Evolutionary conservation across 2,329 filamentous ascomycete species (phyloP), one percentile per base, ranked within the genome.

Genomic region (Cladophialophora carrionii): DNA sequence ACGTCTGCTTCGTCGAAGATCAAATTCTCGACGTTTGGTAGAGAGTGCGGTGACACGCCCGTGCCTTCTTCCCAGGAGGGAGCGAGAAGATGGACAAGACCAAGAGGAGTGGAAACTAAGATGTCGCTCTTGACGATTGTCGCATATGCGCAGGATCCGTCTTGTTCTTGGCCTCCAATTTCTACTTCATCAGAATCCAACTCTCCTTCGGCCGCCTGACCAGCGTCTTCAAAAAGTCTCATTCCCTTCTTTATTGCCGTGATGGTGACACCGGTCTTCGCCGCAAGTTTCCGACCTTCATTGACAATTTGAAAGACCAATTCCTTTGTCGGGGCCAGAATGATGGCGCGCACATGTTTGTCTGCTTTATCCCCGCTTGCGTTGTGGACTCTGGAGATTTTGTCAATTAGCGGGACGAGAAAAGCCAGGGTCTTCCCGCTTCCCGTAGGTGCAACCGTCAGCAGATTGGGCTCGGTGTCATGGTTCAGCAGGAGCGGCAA

Each of bases 361-460:
- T 82, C 78, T 0, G 83, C 80, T 49, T 84, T 79, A 60, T 84
- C 79, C 66, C 29, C 56, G 37, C 55, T 53, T 56, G 54, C 22
- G 64, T 78, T 78, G 59, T 79, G 79, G 52, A 77, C 74, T 57
- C 84, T 82, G 70, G 91, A 81, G 49, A 96, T 87, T 53, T 86
- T 84, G 74, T 96, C 89, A 71, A 99, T 87, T 2, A 92, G 84
- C 0, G 94, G 93, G 49, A 99, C 90, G 72, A 98, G 78, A 73
- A 97, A 99, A 20, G 92, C 92, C 68, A 99, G 81, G 0, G 95
- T 99, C 82, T 99, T 99, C 52, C 95, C 95, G 76, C 94, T 98
- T 26, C 95, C 95, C 0, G 95, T 99, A 1, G 95, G 95, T 2
- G 95, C 95, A 51, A 98, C 88, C 0, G 91, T 91, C 68, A 99